Conservation (phyloP, 768 basidiomycete species). For the Lactarius hatsudake region DNA sequence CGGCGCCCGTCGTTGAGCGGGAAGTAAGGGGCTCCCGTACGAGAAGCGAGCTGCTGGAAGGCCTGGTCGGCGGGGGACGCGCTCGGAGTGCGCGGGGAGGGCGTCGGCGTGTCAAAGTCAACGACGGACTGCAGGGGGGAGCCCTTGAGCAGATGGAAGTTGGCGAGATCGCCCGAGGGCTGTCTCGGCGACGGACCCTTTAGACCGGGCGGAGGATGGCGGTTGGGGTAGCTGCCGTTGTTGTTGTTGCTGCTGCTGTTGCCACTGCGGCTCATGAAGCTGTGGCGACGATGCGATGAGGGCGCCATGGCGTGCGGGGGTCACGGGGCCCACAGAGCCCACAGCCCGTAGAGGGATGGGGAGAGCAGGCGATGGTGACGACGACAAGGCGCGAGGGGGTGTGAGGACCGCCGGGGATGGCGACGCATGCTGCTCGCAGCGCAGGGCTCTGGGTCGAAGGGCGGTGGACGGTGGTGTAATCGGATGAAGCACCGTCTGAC, state of each 20-base stretch:
- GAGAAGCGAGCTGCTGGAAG: neutral
- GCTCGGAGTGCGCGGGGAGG: constrained; percentile 25
- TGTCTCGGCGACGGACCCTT: constrained; percentile 26
- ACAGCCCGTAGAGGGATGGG: neutral
- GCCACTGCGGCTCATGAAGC: neutral
- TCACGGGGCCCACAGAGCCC: constrained; percentile 13
- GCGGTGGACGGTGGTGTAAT: neutral
- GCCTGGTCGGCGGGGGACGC: constrained; percentile 20
- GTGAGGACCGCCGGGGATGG: neutral
- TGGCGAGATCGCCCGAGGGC: constrained; percentile 28
- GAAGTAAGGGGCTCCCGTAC: neutral
- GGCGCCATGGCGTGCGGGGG: constrained; percentile 2
- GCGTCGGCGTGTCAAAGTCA: constrained; percentile 25
- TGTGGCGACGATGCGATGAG: neutral
- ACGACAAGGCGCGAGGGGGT: neutral
- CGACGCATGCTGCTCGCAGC: neutral
- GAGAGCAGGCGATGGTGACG: neutral
- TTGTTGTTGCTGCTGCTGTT: neutral
- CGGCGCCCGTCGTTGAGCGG: constrained; percentile 3
- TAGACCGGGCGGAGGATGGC: constrained; percentile 22
- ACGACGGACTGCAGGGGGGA: constrained; percentile 24
- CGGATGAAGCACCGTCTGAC: constrained; percentile 1
- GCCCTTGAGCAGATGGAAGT: constrained; percentile 26
- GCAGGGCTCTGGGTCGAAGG: neutral
- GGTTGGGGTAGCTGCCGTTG: neutral